Evolutionary conservation across 1,139 yeast species (phyloP), one percentile per base, ranked within the genome.

Genomic region (Geotrichum candidum): DNA sequence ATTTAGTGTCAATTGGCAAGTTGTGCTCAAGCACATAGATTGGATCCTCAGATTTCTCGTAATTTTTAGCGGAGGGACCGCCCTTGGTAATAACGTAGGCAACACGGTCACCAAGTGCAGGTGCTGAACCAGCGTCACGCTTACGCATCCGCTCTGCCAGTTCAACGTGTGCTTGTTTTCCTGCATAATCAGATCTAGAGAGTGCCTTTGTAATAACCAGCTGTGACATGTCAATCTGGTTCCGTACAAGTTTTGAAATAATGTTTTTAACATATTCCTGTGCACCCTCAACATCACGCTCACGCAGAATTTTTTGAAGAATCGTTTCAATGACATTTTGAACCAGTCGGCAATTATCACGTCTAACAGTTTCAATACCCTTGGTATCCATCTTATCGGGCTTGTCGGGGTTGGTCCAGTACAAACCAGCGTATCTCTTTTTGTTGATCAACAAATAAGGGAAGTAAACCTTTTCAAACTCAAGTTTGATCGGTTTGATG

Each of bases 341-440:
- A 1, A 95, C 99, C 66, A 95, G 78, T 56, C 96, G 83, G 75
- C 99, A 95, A 69, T 96, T 95, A 72, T 95, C 99, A 79, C 99
- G 86, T 74, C 99, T 85, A 54, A 95, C 99, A 0, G 99, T 94
- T 70, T 96, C 99, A 66, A 95, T 88, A 75, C 99, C 99, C 72
- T 95, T 95, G 41, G 98, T 95, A 74, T 95, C 99, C 94, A 95
- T 88, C 75, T 94, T 95, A 74, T 95, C 99, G 71, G 84, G 90
- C 66, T 89, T 90, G 15, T 90, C 84, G 0, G 97, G 88, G 56
- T 83, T 83, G 0, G 99, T 94, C 99, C 99, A 95, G 72, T 87
- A 94, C 60, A 95, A 78, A 0, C 99, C 99, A 0, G 99, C 99
- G 71, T 95, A 95, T 73, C 99, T 83, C 75, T 95, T 95, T 75